Conservation (phyloP, 192 early-diverging fungal species). For the Powellomyces hirtus region DNA sequence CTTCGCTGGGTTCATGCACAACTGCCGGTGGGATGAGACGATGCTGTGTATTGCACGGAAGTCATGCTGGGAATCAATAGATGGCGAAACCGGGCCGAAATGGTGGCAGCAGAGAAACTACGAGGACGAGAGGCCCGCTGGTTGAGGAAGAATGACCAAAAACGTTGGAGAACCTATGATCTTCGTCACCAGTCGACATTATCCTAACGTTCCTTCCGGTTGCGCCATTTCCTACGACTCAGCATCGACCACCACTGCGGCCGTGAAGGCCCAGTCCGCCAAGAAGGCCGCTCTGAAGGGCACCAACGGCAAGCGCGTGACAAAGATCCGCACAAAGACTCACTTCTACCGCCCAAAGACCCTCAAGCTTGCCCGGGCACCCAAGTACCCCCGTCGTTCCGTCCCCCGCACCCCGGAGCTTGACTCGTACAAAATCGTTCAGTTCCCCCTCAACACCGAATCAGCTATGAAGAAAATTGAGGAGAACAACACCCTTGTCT, state of each 20-base stretch:
- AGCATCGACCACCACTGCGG: slow-evolving; percentile 40
- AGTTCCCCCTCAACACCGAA: slow-evolving; percentile 95
- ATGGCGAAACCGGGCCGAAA: too few species aligned
- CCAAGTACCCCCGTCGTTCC: slow-evolving; percentile 94
- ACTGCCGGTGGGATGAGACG: too few species aligned
- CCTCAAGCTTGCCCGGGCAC: slow-evolving; percentile 77
- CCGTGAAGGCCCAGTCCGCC: slow-evolving; percentile 81
- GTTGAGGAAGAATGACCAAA: too few species aligned
- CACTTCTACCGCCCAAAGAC: slow-evolving; percentile 98
- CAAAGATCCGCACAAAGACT: slow-evolving; percentile 87
- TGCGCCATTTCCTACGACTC: too few species aligned
- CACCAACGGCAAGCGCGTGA: slow-evolving; percentile 72
- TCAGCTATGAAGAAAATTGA: slow-evolving; percentile 99
- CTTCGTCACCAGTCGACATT: too few species aligned
- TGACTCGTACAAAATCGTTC: slow-evolving; percentile 88
- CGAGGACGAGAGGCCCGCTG: too few species aligned
- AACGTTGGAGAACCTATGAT: too few species aligned
- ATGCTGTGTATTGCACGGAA: too few species aligned
- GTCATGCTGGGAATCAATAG: too few species aligned
- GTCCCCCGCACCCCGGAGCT: slow-evolving; percentile 74
- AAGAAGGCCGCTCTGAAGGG: slow-evolving; percentile 99
- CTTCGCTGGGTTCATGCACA: too few species aligned
- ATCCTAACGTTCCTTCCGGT: too few species aligned
- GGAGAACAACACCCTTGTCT: slow-evolving; percentile 98
- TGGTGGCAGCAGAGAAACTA: too few species aligned